Evolutionary conservation across 371 early-diverging fungal species (phyloP), one percentile per base, ranked within the genome.

Genomic region (Paraphysoderma sedebokerense): DNA sequence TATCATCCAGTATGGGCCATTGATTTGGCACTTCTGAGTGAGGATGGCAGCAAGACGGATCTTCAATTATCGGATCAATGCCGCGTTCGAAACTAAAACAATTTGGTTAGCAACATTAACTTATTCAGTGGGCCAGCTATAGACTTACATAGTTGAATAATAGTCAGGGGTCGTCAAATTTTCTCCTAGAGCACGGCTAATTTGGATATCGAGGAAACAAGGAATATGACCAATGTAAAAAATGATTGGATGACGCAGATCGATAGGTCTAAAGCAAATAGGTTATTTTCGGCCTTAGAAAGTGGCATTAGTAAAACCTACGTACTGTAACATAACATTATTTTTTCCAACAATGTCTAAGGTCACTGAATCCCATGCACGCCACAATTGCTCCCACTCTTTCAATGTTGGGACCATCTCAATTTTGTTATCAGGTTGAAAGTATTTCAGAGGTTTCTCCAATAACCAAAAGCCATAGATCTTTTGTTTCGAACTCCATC

Each of bases 51-150:
- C 68, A 58, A 0, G 74, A 62, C 5, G 82, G 81, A 49, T 85
- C 80, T 9, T 87, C 82, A 56, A 88, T 67, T 50, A 85, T 82
- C 4, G 92, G 90, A 48, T 92, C 90, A 52, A 92, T 89, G 19
- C 92, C 92, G 7, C 92, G 84, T 60, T 88, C 87, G 68, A 89
- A 92, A 48, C n/a, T n/a, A n/a, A n/a, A n/a, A n/a, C n/a, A n/a
- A n/a, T n/a, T n/a, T n/a, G n/a, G n/a, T n/a, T n/a, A n/a, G n/a
- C n/a, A n/a, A n/a, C n/a, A n/a, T n/a, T n/a, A n/a, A n/a, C n/a
- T n/a, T n/a, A n/a, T n/a, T n/a, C n/a, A n/a, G n/a, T n/a, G n/a
- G n/a, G n/a, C n/a, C n/a, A n/a, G n/a, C n/a, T n/a, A n/a, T n/a
- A n/a, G n/a, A n/a, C n/a, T n/a, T n/a, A n/a, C n/a, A 87, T 84